phyloP scores from a whole-genome alignment of 2,329 filamentous ascomycete species.

The Fusarium denticulatum region DNA sequence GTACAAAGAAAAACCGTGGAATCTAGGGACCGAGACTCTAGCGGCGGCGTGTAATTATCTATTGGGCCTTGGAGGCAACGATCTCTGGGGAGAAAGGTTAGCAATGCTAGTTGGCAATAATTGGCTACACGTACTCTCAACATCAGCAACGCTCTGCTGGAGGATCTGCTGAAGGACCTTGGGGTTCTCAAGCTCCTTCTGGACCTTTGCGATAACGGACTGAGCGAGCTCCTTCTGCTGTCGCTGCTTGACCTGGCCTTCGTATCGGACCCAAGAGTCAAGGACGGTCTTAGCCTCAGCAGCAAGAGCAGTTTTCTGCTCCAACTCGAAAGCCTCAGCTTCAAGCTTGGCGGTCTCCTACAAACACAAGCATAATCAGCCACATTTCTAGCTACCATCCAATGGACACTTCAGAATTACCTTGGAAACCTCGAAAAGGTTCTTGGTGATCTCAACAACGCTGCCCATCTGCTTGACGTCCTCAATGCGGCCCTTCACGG shows the following conservation, averaged over 20 bases:
- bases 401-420: constrained; percentile 59
- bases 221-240: constrained; percentile 97
- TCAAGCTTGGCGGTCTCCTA: constrained; percentile 98
- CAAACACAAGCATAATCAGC: constrained; percentile 41
- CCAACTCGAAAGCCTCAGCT: constrained; percentile 94
- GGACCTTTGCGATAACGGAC: constrained; percentile 94
- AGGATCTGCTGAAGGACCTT: constrained; percentile 97
- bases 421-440: constrained; percentile 97
- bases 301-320: constrained; percentile 93
- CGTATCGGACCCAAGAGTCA: constrained; percentile 98
- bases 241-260: constrained; percentile 97
- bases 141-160: constrained; percentile 93
- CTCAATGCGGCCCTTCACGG: constrained; percentile 93
- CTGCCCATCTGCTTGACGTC: constrained; percentile 94
- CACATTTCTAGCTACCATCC: constrained; percentile 10
- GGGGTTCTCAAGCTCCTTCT: constrained; percentile 98
- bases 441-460: constrained; percentile 97
- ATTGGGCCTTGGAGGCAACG: constrained; percentile 71
- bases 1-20: constrained; percentile 62
- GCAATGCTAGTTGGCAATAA: neutral
- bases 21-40: constrained; percentile 51
- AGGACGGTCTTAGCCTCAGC: constrained; percentile 94
- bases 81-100: constrained; percentile 63
- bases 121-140: constrained; percentile 77
- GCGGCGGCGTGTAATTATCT: constrained; percentile 53